phyloP scores from a whole-genome alignment of 2,329 filamentous ascomycete genomes.

The Trichoderma sp. region DNA sequence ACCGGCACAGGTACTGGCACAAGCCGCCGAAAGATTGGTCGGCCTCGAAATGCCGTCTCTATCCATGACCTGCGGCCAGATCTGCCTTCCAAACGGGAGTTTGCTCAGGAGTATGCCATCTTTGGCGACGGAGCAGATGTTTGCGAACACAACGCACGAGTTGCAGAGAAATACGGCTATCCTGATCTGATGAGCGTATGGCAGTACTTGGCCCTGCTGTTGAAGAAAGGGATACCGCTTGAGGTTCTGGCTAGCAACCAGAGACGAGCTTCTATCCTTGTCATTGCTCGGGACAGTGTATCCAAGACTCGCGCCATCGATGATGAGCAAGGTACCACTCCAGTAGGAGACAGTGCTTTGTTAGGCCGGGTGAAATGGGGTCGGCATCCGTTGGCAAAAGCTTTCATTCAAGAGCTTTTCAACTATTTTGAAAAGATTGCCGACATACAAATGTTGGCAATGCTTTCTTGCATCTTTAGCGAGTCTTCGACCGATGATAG shows the following conservation, averaged over 20 bases:
- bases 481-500: conserved; percentile 59
- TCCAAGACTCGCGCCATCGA: conserved; percentile 37
- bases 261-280: conserved; percentile 61
- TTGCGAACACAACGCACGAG: conserved; percentile 78
- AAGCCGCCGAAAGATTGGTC: conserved; percentile 50
- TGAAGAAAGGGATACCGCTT: conserved; percentile 75
- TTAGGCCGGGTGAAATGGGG: conserved; percentile 69
- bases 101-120: conserved; percentile 79
- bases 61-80: conserved; percentile 70
- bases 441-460: conserved; percentile 70
- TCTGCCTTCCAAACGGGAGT: conserved; percentile 74
- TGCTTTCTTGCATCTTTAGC: conserved; percentile 70
- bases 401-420: conserved; percentile 64
- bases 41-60: conserved; percentile 69
- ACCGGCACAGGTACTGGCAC: conserved; percentile 55
- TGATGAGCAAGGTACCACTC: neutral
- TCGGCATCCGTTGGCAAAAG: conserved; percentile 61
- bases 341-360: conserved; percentile 37
- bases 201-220: conserved; percentile 75
- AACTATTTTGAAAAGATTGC: conserved; percentile 62
- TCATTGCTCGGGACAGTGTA: conserved; percentile 67
- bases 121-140: conserved; percentile 81
- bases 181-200: conserved; percentile 78
- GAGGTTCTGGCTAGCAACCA: conserved; percentile 60
- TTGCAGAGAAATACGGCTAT: conserved; percentile 71